Base-by-base conservation (phyloP, 2,329 filamentous ascomycete species). In the Aureobasidium vineae region DNA sequence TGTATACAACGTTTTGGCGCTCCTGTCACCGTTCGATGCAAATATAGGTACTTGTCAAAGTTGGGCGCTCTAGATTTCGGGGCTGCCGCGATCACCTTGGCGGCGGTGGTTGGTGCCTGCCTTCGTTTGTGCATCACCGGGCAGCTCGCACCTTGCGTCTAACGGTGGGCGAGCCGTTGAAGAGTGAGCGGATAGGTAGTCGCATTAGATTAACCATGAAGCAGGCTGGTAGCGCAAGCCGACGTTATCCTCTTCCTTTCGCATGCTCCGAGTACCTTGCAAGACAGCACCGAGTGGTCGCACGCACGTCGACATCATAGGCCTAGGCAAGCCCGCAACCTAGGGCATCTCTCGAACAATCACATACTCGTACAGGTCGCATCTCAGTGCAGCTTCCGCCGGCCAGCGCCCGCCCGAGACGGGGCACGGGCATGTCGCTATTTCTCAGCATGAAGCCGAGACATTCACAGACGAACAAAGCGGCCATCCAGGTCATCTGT, bases 401-500 rank as follows among this genome's bases (percentile, higher is more conserved):
- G 59, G 47, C 33, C 59, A 40, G 59, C 31, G 45, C 61, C n/a
- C 36, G 61, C 61, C 61, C 61, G 61, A 43, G 49, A 64, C 61
- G 36, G 60, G 60, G 61, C 61, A 64, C 61, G 61, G 61, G 61
- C 61, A 49, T 16, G 26, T 41, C 36, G 23, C 23, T 21, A 45
- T 59, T 11, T 41, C 33, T 1, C 61, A 36, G 26, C 10, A 64
- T 64, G 61, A 64, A 54, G 47, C 61, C 41, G 47, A 61, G 57
- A 61, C 41, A 47, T 49, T 49, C 41, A 13, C 59, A 47, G 59
- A 50, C 45, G 16, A 75, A 71, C 68, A 77, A 75, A 70, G 75
- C 77, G 67, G 77, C 77, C 36, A 77, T 83, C 50, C 81, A 83
- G 72, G 80, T 83, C 19, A 80, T 82, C 63, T 83, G 80, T 73